These are phyloP conservation scores for Penicillium sp. DNA, from an alignment of 2,329 filamentous ascomycete genomes.

Conservation along the genomic window DNA sequence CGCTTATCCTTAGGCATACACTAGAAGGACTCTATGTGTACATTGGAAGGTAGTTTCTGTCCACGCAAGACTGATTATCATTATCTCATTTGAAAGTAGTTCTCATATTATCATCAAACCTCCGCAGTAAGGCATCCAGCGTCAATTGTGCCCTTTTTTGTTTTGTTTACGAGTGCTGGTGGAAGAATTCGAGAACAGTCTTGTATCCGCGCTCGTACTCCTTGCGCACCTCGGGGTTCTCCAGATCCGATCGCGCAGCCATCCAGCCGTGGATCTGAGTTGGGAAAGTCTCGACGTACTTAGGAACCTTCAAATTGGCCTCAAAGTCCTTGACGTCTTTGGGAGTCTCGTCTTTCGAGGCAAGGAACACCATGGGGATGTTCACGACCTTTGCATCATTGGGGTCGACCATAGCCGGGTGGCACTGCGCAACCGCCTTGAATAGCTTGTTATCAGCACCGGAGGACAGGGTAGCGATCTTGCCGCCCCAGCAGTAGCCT, in stretches of 20 bases:
- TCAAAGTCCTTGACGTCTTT: constrained; percentile 45
- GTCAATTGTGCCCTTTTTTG: not conserved
- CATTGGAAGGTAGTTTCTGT: not conserved
- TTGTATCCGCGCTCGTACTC: constrained; percentile 46
- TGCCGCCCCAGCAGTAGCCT: constrained; percentile 60
- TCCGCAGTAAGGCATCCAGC: too few relatives aligned
- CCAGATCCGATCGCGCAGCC: constrained; percentile 43
- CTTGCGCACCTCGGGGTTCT: constrained; percentile 39
- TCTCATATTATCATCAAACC: not conserved
- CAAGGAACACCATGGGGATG: constrained; percentile 58
- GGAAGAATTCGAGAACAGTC: constrained; percentile 41
- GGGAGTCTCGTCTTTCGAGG: constrained; percentile 56
- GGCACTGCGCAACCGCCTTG: constrained; percentile 56
- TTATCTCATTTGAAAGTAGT: not conserved
- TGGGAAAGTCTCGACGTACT: constrained; percentile 45
- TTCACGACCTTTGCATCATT: constrained; percentile 55
- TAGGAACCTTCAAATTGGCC: constrained; percentile 37
- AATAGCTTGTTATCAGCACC: constrained; percentile 50
- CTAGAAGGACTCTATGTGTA: not conserved
- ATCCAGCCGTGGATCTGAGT: constrained; percentile 48
- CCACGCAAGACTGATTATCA: not conserved
- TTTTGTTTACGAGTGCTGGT: constrained; percentile 36
- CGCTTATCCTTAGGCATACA: not conserved
- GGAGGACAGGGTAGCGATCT: constrained; percentile 57
- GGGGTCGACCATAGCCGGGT: constrained; percentile 61